Evolutionary conservation across 495 filamentous ascomycete species (phyloP), one percentile per base, ranked within the genome.

Genomic region (Hypoxylon fuscum): DNA sequence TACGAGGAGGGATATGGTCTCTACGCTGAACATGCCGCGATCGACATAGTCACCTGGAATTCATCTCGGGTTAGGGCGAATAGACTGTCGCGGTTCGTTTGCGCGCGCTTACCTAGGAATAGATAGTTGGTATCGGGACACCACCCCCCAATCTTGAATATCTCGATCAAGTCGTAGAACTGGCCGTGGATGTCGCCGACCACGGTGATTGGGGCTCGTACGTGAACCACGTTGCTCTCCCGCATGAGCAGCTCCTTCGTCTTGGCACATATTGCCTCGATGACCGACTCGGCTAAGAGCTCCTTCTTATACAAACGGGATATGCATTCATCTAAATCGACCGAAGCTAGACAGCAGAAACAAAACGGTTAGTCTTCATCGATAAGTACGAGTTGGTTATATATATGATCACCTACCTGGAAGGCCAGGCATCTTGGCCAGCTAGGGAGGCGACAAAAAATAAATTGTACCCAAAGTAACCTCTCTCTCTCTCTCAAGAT

Each of bases 191-290:
- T 98, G 70, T 98, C 95, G 59, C 95, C 95, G 6, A 98, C 96
- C 2, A 98, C 95, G n/a, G 95, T 98, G 37, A 98, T 91, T 6
- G 95, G 95, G 12, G 95, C 93, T 52, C 87, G 87, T 57, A 98
- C 96, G 72, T 98, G 95, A 38, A 98, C 95, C 45, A 98, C 95
- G 80, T 98, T 98, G 82, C 94, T 97, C 85, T 98, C 95, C 73
- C 95, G 96, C 95, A 98, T 98, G 61, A 98, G 82, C 53, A 98
- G 83, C 76, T 98, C 95, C 65, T 98, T 98, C 10, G 96, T 92
- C 75, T 98, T 98, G 68, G 95, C 93, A 74, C 95, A 98, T 86
- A 98, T 96, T 68, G 96, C 95, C 78, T 98, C 95, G 73, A 98
- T 93, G 38, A 98, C 96, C 6, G 94, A 96, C 77, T 98, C 95